Conservation (phyloP, 495 filamentous ascomycete genomes). For the Cryomyces antarcticus region DNA sequence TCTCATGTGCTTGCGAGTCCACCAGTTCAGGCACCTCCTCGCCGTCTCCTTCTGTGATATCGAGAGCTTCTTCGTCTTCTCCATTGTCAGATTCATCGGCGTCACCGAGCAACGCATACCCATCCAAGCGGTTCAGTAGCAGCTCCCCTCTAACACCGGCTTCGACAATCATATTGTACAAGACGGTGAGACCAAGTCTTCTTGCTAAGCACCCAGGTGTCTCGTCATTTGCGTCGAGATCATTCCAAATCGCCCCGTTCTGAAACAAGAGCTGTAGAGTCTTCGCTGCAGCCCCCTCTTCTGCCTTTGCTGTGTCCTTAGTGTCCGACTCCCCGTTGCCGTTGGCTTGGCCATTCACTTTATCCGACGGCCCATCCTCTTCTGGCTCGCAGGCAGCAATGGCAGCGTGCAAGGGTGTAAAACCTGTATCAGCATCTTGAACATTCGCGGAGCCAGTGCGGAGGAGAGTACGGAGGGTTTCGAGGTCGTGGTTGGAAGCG, state of each 20-base stretch:
- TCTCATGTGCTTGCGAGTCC: not conserved
- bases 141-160: constrained; percentile 85
- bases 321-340: constrained; percentile 8
- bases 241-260: constrained; percentile 93
- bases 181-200: constrained; percentile 42
- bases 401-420: constrained; percentile 74
- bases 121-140: constrained; percentile 30
- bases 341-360: not conserved
- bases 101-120: constrained; percentile 51
- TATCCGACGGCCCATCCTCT: not conserved
- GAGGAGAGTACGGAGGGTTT: constrained; percentile 51
- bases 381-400: constrained; percentile 58
- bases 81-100: constrained; percentile 27
- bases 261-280: constrained; percentile 60
- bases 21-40: not conserved
- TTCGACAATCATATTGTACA: constrained; percentile 76
- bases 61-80: constrained; percentile 17
- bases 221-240: constrained; percentile 65
- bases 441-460: constrained; percentile 48
- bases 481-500: constrained; percentile 63
- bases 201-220: constrained; percentile 79
- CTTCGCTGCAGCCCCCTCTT: constrained; percentile 33
- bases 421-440: constrained; percentile 68
- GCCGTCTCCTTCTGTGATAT: constrained; percentile 7
- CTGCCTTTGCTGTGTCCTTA: constrained; percentile 12